Evolutionary conservation across 1,284 basidiomycete species (phyloP).

Genomic region (Ustilago xerochloae): DNA sequence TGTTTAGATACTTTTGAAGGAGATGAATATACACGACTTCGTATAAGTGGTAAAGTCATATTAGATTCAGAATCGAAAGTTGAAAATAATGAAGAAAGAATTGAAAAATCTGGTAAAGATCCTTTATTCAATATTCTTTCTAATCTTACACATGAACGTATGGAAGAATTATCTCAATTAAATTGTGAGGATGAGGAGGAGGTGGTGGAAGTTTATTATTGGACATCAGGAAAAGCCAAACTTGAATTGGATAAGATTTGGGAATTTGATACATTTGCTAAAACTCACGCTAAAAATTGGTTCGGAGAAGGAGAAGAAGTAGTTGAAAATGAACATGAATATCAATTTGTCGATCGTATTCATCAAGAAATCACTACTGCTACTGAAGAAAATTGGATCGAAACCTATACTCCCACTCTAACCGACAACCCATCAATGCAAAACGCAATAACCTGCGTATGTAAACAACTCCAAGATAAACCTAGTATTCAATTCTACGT

Average conservation of each 20-base stretch:
- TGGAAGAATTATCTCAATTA: not conserved
- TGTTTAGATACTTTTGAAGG: conserved; percentile 55
- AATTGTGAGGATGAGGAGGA: not conserved
- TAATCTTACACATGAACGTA: conserved; percentile 12
- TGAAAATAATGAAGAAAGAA: conserved; percentile 29
- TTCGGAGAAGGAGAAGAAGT: conserved; percentile 19
- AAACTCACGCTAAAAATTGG: conserved; percentile 37
- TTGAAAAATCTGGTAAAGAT: conserved; percentile 22
- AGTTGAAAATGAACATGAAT: conserved; percentile 47
- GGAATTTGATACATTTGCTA: conserved; percentile 51
- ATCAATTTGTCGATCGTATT: conserved; percentile 39
- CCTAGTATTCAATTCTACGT: conserved; percentile 48
- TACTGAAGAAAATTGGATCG: conserved; percentile 4
- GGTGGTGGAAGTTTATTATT: conserved; percentile 41
- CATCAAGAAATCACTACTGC: not conserved
- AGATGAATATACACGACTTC: conserved; percentile 52
- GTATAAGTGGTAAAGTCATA: conserved; percentile 17
- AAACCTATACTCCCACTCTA: not conserved
- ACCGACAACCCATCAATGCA: not conserved
- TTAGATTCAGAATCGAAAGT: conserved; percentile 9
- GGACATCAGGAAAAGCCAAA: conserved; percentile 26
- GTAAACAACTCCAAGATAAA: conserved; percentile 8
- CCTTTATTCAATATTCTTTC: conserved; percentile 39
- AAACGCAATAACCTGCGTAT: conserved; percentile 8
- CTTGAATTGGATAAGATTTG: conserved; percentile 30